A percentile compares a stretch with the other conserved stretches of the same genome.
Conservation (phyloP, 164 flowering plant species). For the Pachysandra terminalis region DNA sequence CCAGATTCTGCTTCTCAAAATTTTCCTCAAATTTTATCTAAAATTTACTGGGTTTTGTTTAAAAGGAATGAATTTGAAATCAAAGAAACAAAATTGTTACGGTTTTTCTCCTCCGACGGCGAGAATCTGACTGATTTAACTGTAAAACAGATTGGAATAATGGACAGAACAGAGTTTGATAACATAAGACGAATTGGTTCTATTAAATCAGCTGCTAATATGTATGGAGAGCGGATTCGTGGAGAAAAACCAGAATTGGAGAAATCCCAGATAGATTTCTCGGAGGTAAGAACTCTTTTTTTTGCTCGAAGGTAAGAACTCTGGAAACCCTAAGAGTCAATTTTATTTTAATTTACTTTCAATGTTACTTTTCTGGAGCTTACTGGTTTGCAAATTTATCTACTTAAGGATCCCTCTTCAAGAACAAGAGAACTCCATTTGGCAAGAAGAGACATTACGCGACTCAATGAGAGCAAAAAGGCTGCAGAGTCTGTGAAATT, state of each 20-base stretch:
- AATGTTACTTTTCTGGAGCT: neutral
- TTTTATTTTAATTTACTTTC: neutral
- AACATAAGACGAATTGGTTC: constrained; percentile 32
- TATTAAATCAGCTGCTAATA: constrained; percentile 42
- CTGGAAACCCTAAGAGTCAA: neutral
- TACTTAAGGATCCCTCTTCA: constrained; percentile 30
- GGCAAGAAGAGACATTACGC: constrained; percentile 40
- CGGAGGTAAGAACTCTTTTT: no score
- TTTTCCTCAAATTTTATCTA: neutral
- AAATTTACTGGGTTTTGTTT: neutral
- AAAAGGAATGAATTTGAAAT: neutral
- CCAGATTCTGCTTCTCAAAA: neutral
- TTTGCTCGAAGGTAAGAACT: no score
- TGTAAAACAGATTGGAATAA: constrained; percentile 19
- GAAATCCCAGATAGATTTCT: constrained; percentile 25
- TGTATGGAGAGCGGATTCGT: constrained; percentile 31
- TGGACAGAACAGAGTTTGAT: constrained; percentile 30
- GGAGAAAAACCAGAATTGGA: constrained; percentile 20
- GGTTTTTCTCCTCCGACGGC: neutral
- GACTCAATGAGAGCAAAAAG: constrained; percentile 34
- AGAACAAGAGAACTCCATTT: constrained; percentile 53
- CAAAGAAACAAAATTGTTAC: neutral
- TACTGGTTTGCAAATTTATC: neutral
- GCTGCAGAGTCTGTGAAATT: constrained; percentile 40
- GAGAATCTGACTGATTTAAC: neutral